These are phyloP conservation scores for Cymbopogon flexuosus DNA, from an alignment of 202 grass and related monocot genomes.

Conservation along the genomic window DNA sequence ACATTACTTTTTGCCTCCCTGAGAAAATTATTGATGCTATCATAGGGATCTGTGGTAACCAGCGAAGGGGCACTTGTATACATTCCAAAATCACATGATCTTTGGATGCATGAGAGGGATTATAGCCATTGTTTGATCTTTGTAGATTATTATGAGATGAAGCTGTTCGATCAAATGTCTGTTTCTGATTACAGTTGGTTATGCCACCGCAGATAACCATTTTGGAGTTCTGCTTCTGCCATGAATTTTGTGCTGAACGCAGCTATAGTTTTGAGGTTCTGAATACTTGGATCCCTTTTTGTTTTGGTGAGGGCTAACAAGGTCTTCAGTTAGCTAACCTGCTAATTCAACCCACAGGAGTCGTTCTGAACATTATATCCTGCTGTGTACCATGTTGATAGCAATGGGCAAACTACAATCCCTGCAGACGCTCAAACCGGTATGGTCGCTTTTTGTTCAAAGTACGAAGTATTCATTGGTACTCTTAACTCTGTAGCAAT, in stretches of 20 bases:
- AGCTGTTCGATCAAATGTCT: not conserved
- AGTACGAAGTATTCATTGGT: slow-evolving; percentile 1
- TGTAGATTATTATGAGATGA: slow-evolving; percentile 10
- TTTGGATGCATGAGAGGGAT: not conserved
- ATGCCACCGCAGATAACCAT: not conserved
- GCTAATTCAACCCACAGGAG: slow-evolving; percentile 1
- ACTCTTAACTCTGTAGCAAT: not conserved
- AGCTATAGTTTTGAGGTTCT: not conserved
- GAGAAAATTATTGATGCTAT: slow-evolving; percentile 18
- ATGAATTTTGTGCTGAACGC: not conserved
- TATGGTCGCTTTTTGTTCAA: slow-evolving; percentile 32
- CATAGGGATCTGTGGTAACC: not conserved
- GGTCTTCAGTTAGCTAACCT: slow-evolving; percentile 30
- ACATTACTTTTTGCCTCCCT: not conserved
- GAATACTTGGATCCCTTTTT: slow-evolving; percentile 9
- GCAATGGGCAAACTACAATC: slow-evolving; percentile 17
- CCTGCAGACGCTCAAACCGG: slow-evolving; percentile 10
- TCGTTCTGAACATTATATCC: slow-evolving; percentile 18
- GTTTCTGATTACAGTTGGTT: slow-evolving; percentile 1
- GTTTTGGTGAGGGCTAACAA: not conserved
- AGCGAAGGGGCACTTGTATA: not conserved
- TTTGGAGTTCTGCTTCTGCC: slow-evolving; percentile 14
- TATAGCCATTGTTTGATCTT: not conserved
- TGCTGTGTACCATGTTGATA: slow-evolving; percentile 11
- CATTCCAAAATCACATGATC: not conserved